Evolutionary conservation across 176 grass and related monocot genomes (phyloP).

Genomic region (Dendrocalamus sinicus): DNA sequence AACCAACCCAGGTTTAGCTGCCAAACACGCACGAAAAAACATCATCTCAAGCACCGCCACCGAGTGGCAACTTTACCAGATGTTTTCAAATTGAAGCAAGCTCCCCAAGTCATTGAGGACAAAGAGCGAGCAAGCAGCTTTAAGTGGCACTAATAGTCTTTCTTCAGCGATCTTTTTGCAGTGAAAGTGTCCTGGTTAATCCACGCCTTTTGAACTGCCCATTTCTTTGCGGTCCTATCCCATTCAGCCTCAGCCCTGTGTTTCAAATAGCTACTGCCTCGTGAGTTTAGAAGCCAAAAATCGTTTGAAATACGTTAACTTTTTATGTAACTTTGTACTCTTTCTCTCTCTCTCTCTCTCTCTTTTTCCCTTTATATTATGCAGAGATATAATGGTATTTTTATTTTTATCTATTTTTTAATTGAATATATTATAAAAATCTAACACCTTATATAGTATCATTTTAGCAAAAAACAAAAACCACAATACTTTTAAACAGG

Average conservation of each 20-base stretch:
- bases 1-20: slow-evolving; percentile 5
- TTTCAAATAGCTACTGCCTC: too few species aligned
- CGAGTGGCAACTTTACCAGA: slow-evolving; percentile 35
- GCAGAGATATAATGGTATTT: too few species aligned
- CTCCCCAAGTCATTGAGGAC: not conserved
- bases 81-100: slow-evolving; percentile 56
- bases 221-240: slow-evolving; percentile 9
- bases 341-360: too few species aligned
- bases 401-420: too few species aligned
- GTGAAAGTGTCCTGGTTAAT: slow-evolving; percentile 34
- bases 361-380: too few species aligned
- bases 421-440: too few species aligned
- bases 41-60: not conserved
- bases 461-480: too few species aligned
- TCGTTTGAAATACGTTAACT: too few species aligned
- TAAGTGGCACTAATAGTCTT: not conserved
- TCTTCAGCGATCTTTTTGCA: not conserved
- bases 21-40: slow-evolving; percentile 4
- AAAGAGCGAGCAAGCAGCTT: slow-evolving; percentile 16
- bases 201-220: not conserved
- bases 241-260: not conserved
- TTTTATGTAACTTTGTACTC: too few species aligned
- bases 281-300: too few species aligned
- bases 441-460: too few species aligned
- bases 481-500: too few species aligned